Evolutionary conservation across 1,284 basidiomycete genomes (phyloP), one percentile per base, ranked within the genome.

Genomic region (Papiliotrema flavescens): DNA sequence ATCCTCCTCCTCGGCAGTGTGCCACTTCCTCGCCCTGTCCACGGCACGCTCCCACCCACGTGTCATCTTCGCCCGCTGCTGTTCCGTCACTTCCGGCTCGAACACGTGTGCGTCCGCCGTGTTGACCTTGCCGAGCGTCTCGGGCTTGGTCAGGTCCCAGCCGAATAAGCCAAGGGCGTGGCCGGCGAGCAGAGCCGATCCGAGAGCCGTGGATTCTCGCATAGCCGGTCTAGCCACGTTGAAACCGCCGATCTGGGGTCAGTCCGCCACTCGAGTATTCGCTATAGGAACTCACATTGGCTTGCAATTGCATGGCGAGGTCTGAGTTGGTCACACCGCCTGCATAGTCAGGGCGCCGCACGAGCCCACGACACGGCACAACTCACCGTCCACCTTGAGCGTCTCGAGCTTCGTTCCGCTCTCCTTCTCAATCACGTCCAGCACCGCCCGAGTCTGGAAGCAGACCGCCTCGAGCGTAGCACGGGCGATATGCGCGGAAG

Each of bases 171-270:
- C 80, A 34, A 98, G 82, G 0, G 95, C 93, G 40, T 89, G 84
- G 15, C 89, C 96, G 15, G 96, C 95, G n/a, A 97, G 83, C 40
- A 98, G 79, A 19, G 96, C 96, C 9, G 92, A 91, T n/a, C 95
- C 95, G 39, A 98, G 80, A 5, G 96, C 95, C 6, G 95, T 98
- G 9, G 90, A 93, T 74, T 98, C 95, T 73, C 94, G 81, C 95
- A 98, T 98, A 69, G 91, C 87, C 15, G 95, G 94, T 51, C 95
- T 81, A 59, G 94, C 80, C 54, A 98, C 90, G 22, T 84, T 84
- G 77, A 97, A 94, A 13, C 94, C 95, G 24, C 93, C 88, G 47
- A 97, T 81, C 66, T 69, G 61, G 42, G 36, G 14, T 44, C n/a
- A 50, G 40, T n/a, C n/a, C n/a, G n/a, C n/a, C n/a, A n/a, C n/a